Evolutionary conservation across 2,329 filamentous ascomycete species (phyloP).

Genomic region (Fusarium coicis): DNA sequence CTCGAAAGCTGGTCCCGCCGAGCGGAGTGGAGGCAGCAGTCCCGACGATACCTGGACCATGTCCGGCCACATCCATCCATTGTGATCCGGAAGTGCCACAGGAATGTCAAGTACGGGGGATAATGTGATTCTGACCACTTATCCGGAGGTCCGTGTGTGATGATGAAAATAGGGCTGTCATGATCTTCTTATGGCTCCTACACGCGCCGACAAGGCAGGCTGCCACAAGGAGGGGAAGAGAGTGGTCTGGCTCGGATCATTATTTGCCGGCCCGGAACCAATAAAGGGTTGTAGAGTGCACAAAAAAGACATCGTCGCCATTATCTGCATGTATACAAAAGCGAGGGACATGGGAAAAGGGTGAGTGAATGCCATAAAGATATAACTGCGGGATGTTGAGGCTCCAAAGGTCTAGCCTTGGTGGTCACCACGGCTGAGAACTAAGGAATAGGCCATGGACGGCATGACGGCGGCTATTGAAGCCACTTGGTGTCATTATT

Average conservation of each 20-base stretch:
- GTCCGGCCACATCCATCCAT: slow-evolving; percentile 11
- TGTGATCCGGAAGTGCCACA: slow-evolving; percentile 14
- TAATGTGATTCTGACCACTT: slow-evolving; percentile 14
- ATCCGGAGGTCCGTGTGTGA: not conserved
- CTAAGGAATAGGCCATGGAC: not conserved
- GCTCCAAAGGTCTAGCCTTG: slow-evolving; percentile 4
- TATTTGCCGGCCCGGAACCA: slow-evolving; percentile 29
- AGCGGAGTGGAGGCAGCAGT: slow-evolving; percentile 25
- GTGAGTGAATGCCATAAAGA: not conserved
- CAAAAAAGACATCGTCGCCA: not conserved
- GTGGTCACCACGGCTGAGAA: not conserved
- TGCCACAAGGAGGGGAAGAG: slow-evolving; percentile 11
- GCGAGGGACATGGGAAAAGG: not conserved
- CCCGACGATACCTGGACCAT: slow-evolving; percentile 34
- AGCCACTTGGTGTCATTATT: slow-evolving; percentile 1
- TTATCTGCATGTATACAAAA: not conserved
- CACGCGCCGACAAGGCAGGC: not conserved
- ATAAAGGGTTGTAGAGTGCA: slow-evolving; percentile 3
- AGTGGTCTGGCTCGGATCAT: slow-evolving; percentile 30
- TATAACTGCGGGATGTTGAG: slow-evolving; percentile 4
- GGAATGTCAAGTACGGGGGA: not conserved
- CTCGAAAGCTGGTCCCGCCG: slow-evolving; percentile 11
- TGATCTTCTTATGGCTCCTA: not conserved
- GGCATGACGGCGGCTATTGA: slow-evolving; percentile 9
- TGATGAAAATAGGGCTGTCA: not conserved